A percentile compares a stretch with the other conserved stretches of the same genome.
phyloP scores from a whole-genome alignment of 768 basidiomycete genomes.

The Russula sp. region DNA sequence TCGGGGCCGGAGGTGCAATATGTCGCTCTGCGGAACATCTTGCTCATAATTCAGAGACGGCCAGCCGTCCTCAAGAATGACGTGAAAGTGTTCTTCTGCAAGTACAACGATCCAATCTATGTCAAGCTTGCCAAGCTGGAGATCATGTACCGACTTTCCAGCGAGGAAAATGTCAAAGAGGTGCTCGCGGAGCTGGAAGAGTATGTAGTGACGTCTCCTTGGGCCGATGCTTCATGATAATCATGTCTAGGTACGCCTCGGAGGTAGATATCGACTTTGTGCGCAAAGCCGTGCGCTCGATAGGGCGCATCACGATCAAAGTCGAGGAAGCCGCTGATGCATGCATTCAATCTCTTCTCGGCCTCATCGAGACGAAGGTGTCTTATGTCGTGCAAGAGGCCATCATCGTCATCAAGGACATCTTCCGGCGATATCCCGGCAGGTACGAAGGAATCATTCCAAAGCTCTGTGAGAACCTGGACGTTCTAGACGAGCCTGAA shows the following conservation, averaged over 20 bases:
- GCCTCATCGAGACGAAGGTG: slow-evolving; percentile 89
- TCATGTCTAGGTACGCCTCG: slow-evolving; percentile 77
- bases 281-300: slow-evolving; percentile 94
- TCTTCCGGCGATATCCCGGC: slow-evolving; percentile 95
- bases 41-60: slow-evolving; percentile 93
- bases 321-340: slow-evolving; percentile 83
- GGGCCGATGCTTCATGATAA: not conserved
- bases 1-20: slow-evolving; percentile 99
- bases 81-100: slow-evolving; percentile 99
- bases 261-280: slow-evolving; percentile 99
- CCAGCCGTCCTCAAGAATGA: slow-evolving; percentile 93
- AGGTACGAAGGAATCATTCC: slow-evolving; percentile 97
- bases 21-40: slow-evolving; percentile 92
- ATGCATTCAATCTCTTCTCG: slow-evolving; percentile 84
- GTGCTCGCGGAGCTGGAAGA: slow-evolving; percentile 94
- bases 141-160: slow-evolving; percentile 96
- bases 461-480: slow-evolving; percentile 87
- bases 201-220: slow-evolving; percentile 44
- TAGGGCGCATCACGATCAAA: slow-evolving; percentile 97
- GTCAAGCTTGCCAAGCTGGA: slow-evolving; percentile 98
- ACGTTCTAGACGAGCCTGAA: slow-evolving; percentile 91
- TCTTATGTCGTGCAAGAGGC: slow-evolving; percentile 88
- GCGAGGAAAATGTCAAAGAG: slow-evolving; percentile 90
- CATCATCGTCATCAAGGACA: slow-evolving; percentile 95
- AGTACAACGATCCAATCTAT: slow-evolving; percentile 99